Base-by-base conservation (phyloP, 306 rosid genomes). In the Pueraria montana region DNA sequence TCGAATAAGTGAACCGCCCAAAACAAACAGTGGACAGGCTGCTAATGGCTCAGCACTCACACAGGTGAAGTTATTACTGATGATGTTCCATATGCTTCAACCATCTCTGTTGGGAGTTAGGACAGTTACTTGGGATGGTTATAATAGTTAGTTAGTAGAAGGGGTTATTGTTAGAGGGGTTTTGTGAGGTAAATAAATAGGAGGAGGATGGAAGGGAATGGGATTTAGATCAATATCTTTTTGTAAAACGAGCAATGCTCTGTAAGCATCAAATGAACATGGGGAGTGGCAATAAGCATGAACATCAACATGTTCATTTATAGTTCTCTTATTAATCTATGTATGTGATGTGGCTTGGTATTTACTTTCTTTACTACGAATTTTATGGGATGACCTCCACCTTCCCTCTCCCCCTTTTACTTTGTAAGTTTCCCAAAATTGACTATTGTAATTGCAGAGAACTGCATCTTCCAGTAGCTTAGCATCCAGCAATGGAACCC, bases 1-100 rank as follows among this genome's bases (percentile, higher is more conserved):
- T 55, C 96, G 96, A 82, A 86, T 95, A 17, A 92, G 86, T 85
- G 96, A 90, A 90, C 98, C 96, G 21, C 98, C 98, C 52, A 92
- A 90, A 88, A 82, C 87, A 46, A 88, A 84, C 81, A 80, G 68
- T 76, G 85, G 84, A 68, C 90, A 85, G 87, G 86, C 86, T 71
- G 38, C 89, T 80, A 93, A 91, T 78, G 87, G 87, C 86, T 77
- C 86, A 20, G 82, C 88, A 80, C 84, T 83, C 23, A 78, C 92
- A 50, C 98, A 87, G 98, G 99, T 93, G 87, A 87, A 75, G 46
- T 71, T 86, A 85, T 80, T 76, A 77, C 71, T 40, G 46, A 40
- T 70, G 66, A 74, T 74, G 53, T 79, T 76, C 74, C 42, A 7
- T 80, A 18, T 80, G 30, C 27, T 56, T 50, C 66, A 43, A 55